Conservation (phyloP, 1,284 basidiomycete species). For the Ganoderma lingzhi region DNA sequence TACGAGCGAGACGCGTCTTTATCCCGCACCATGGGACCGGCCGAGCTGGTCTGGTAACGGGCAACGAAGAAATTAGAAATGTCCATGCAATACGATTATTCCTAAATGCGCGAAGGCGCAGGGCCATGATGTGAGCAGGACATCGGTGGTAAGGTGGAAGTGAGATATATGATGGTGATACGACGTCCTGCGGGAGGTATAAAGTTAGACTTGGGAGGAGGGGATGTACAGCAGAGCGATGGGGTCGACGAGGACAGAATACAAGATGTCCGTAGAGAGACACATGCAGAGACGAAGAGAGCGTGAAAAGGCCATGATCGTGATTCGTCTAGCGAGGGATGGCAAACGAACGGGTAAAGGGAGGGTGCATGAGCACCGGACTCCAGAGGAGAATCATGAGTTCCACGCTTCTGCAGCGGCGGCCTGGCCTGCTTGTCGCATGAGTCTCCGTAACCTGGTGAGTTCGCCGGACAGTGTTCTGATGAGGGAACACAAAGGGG, state of each 20-base stretch:
- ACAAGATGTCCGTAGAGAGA: slow-evolving; percentile 8
- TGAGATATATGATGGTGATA: not conserved
- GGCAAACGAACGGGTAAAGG: not conserved
- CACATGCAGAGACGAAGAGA: slow-evolving; percentile 10
- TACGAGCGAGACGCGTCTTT: no score
- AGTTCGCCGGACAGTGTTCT: slow-evolving; percentile 69
- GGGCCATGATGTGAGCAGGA: not conserved
- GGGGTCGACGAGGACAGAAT: slow-evolving; percentile 3
- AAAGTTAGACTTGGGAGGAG: not conserved
- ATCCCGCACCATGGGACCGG: no score
- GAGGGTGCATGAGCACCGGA: not conserved
- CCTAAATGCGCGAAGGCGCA: slow-evolving; percentile 6
- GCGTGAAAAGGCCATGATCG: not conserved
- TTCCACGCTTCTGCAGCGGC: slow-evolving; percentile 28
- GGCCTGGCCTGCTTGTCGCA: slow-evolving; percentile 50
- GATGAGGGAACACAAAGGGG: not conserved
- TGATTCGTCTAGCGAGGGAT: not conserved
- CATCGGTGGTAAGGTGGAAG: not conserved
- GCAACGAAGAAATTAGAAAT: slow-evolving; percentile 2
- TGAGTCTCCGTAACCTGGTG: slow-evolving; percentile 70
- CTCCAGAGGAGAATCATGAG: slow-evolving; percentile 6
- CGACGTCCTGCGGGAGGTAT: slow-evolving; percentile 5
- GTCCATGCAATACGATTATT: slow-evolving; percentile 21
- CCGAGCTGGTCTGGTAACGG: not conserved
- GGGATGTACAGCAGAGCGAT: slow-evolving; percentile 7